phyloP scores from a whole-genome alignment of 1,139 yeast species.

The Hemisphaericaspora subhashii region DNA sequence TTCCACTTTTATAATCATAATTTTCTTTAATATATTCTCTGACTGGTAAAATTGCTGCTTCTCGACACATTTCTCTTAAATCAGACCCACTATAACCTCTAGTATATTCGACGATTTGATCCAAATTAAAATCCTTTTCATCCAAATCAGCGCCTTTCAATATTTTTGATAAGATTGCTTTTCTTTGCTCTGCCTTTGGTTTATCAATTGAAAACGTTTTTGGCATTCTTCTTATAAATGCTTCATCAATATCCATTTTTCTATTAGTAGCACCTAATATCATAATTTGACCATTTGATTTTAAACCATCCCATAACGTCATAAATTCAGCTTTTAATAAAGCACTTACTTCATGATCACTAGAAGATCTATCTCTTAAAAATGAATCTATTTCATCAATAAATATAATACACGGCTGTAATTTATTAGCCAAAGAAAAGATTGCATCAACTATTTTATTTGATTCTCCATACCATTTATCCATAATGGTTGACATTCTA shows the following conservation, averaged over 20 bases:
- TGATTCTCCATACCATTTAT: conserved; percentile 97
- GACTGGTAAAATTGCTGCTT: conserved; percentile 89
- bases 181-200: conserved; percentile 71
- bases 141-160: conserved; percentile 65
- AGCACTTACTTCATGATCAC: conserved; percentile 95
- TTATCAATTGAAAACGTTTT: conserved; percentile 79
- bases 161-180: conserved; percentile 64
- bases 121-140: conserved; percentile 56
- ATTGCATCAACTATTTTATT: conserved; percentile 93
- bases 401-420: conserved; percentile 92
- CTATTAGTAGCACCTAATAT: conserved; percentile 96
- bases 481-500: conserved; percentile 93
- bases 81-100: conserved; percentile 89
- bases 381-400: conserved; percentile 97
- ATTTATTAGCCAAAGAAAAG: conserved; percentile 83
- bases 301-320: conserved; percentile 96
- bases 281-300: conserved; percentile 73
- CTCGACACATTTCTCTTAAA: conserved; percentile 84
- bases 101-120: conserved; percentile 60
- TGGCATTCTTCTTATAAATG: conserved; percentile 90
- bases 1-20: conserved; percentile 45
- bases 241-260: conserved; percentile 87
- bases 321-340: conserved; percentile 94
- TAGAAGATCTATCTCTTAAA: conserved; percentile 77
- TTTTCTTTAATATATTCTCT: conserved; percentile 71